These are phyloP conservation scores for Gardenia jasminoides DNA, from an alignment of 257 asterid genomes.

Conservation along the genomic window DNA sequence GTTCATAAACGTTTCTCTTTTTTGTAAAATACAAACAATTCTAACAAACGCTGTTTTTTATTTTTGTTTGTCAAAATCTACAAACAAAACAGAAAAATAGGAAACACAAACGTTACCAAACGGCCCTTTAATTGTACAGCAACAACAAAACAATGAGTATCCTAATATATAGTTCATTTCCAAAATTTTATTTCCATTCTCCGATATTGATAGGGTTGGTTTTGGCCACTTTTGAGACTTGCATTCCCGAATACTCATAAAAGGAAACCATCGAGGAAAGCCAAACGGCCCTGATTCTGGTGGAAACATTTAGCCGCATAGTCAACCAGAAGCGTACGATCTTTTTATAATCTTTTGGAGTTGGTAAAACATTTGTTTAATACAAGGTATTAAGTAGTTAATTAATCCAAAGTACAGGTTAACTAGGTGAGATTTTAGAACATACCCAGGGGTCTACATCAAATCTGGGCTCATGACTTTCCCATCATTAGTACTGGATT, in stretches of 20 bases:
- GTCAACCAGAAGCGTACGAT: background rate
- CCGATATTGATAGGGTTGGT: too few species aligned
- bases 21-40: too few species aligned
- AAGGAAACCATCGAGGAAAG: background rate
- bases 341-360: background rate
- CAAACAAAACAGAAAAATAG: too few species aligned
- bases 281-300: background rate
- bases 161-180: too few species aligned
- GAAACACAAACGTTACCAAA: too few species aligned
- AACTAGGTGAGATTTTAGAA: background rate
- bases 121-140: too few species aligned
- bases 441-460: background rate
- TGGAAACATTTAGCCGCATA: background rate
- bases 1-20: too few species aligned
- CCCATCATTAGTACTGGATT: background rate
- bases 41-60: too few species aligned
- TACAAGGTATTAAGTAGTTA: conserved; percentile 5
- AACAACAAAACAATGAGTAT: too few species aligned
- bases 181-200: too few species aligned
- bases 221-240: background rate
- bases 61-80: too few species aligned
- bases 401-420: conserved; percentile 1
- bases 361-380: background rate
- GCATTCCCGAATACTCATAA: background rate
- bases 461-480: background rate